phyloP scores from a whole-genome alignment of 2,329 filamentous ascomycete species.

The Alternaria sp. region DNA sequence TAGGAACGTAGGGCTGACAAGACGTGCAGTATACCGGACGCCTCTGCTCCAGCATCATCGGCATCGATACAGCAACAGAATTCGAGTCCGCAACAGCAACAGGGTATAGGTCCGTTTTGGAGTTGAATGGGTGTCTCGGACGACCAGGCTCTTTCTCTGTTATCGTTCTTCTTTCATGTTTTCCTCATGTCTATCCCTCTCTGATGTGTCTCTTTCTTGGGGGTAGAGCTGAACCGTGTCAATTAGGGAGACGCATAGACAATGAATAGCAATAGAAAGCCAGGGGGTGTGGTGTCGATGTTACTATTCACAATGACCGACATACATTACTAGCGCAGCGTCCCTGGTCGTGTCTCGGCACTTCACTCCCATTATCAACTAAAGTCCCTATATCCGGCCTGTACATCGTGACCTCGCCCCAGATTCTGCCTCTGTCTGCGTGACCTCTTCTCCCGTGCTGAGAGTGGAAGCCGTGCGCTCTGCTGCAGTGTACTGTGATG shows the following conservation, averaged over 20 bases:
- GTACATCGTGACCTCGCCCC: rapidly evolving
- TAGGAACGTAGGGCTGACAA: too few species aligned
- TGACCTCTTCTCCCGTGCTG: too few species aligned
- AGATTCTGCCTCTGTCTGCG: neutral
- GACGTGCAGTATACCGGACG: too few species aligned
- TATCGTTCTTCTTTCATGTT: too few species aligned
- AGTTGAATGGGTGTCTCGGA: neutral
- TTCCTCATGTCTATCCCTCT: too few species aligned
- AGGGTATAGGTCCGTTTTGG: slow-evolving; percentile 37
- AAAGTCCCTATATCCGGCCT: neutral
- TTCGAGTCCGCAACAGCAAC: slow-evolving; percentile 24
- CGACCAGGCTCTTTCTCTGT: neutral
- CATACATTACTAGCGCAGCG: neutral
- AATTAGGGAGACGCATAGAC: too few species aligned
- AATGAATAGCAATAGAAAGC: too few species aligned
- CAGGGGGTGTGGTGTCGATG: neutral
- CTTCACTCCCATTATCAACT: neutral
- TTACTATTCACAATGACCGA: neutral
- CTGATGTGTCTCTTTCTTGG: too few species aligned
- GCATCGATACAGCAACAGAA: slow-evolving; percentile 1
- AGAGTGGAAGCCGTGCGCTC: neutral
- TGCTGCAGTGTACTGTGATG: neutral
- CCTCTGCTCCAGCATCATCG: neutral
- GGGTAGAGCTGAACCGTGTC: too few species aligned
- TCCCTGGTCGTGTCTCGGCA: neutral